A percentile compares a stretch with the other conserved stretches of the same genome.
Conservation (phyloP, 2,329 filamentous ascomycete genomes). For the Cytospora mali region DNA sequence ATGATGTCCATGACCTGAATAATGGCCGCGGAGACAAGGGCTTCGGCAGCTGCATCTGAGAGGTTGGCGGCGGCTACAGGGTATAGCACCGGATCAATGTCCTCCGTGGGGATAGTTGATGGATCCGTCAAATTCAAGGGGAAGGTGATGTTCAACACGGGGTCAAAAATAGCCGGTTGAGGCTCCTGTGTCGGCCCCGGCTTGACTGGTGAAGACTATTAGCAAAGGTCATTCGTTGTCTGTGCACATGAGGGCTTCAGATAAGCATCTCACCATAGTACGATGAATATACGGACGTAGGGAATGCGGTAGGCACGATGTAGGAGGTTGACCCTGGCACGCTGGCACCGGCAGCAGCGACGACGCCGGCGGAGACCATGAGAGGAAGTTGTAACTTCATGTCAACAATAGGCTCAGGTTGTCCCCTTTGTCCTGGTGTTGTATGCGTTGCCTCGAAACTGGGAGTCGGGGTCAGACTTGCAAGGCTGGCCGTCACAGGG, state of each 20-base stretch:
- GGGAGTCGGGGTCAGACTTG: neutral
- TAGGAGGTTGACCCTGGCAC: constrained; percentile 42
- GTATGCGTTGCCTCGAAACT: neutral
- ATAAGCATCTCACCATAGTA: constrained; percentile 45
- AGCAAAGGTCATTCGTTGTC: neutral
- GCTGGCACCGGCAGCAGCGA: constrained; percentile 16
- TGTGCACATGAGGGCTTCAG: neutral
- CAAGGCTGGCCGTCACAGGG: neutral
- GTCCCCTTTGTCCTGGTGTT: neutral
- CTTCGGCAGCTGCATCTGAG: constrained; percentile 41
- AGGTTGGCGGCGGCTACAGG: constrained; percentile 51
- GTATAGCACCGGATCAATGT: constrained; percentile 53
- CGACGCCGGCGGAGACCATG: constrained; percentile 18
- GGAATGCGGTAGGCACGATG: constrained; percentile 50
- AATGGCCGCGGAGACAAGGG: constrained; percentile 46
- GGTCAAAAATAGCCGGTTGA: constrained; percentile 51
- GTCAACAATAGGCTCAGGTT: neutral
- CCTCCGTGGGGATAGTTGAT: constrained; percentile 49
- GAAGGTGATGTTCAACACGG: constrained; percentile 56
- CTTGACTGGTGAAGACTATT: constrained; percentile 30
- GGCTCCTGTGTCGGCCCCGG: constrained; percentile 38
- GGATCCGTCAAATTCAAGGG: constrained; percentile 58
- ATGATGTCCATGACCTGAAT: constrained; percentile 51
- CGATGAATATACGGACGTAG: constrained; percentile 52
- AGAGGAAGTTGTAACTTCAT: constrained; percentile 25